A percentile compares a stretch with the other conserved stretches of the same genome.
Conservation (phyloP, 163 green algal genomes). For the Coccomyxa subellipsoidea region DNA sequence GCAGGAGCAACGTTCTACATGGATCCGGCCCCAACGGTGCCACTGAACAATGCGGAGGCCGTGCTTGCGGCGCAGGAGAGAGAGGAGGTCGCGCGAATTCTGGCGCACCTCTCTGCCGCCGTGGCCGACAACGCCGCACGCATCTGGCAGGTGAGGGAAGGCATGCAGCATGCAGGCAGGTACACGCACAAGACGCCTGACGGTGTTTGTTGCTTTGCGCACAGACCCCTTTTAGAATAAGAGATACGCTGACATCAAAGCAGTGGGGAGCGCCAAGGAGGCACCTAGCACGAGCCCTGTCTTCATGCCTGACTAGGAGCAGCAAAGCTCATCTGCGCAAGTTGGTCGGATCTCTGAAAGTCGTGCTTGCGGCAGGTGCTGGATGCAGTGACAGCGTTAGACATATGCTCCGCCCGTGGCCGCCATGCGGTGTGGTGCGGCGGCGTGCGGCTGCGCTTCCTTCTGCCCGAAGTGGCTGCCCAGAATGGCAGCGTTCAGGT, state of each 20-base stretch:
- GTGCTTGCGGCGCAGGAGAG: conserved; percentile 50
- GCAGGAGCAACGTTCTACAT: conserved; percentile 71
- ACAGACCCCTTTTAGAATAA: no score
- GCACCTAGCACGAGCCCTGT: no score
- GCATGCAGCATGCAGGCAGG: no score
- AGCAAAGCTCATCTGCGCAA: no score
- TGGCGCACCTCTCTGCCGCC: background rate
- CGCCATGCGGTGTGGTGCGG: conserved; percentile 56
- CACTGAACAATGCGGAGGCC: conserved; percentile 80
- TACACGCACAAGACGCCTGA: no score
- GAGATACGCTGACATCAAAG: no score
- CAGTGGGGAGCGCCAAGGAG: no score
- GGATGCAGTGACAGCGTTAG: conserved; percentile 47
- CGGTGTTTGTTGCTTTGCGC: no score
- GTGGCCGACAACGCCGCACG: background rate
- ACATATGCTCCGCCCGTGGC: conserved; percentile 58
- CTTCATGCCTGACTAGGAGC: no score
- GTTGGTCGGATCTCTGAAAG: no score
- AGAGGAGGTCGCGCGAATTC: conserved; percentile 40
- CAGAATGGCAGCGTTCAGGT: background rate
- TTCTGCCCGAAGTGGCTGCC: background rate
- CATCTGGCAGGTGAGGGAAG: background rate
- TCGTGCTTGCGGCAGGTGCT: no score
- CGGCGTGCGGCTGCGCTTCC: conserved; percentile 39
- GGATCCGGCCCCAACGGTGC: conserved; percentile 70